Percentiles rank a stretch among this genome's conserved stretches.
These are phyloP conservation scores for Sicyos edulis DNA, from an alignment of 306 rosid species.

Conservation along the genomic window DNA sequence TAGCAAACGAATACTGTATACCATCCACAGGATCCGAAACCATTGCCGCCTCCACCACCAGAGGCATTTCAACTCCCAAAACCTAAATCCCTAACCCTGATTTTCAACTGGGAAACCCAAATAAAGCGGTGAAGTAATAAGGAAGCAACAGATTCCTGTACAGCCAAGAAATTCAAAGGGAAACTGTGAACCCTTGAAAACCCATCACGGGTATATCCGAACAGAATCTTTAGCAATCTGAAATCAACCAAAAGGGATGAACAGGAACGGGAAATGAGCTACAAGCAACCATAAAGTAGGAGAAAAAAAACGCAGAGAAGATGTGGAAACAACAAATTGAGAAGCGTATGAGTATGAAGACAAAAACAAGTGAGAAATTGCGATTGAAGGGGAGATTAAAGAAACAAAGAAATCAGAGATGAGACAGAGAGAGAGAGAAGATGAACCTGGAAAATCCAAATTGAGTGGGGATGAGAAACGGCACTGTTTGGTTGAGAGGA, in stretches of 20 bases:
- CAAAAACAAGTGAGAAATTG: neutral
- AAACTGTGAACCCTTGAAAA: slow-evolving; percentile 7
- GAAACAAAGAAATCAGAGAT: neutral
- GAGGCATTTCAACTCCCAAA: slow-evolving; percentile 37
- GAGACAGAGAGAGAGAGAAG: slow-evolving; percentile 19
- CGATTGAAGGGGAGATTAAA: slow-evolving; percentile 3
- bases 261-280: neutral
- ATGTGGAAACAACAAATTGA: neutral
- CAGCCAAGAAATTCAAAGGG: slow-evolving; percentile 33
- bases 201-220: neutral
- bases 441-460: slow-evolving; percentile 27
- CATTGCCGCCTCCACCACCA: slow-evolving; percentile 35
- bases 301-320: neutral
- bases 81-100: slow-evolving; percentile 26
- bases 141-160: slow-evolving; percentile 25
- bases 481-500: slow-evolving; percentile 25
- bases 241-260: neutral
- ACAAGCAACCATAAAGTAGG: neutral
- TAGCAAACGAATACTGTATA: slow-evolving; percentile 56
- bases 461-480: slow-evolving; percentile 4
- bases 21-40: slow-evolving; percentile 31
- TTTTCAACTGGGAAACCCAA: slow-evolving; percentile 22
- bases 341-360: slow-evolving; percentile 14
- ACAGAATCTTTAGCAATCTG: slow-evolving; percentile 2
- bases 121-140: slow-evolving; percentile 23